Percentiles rank a stretch among this genome's conserved stretches.
These are phyloP conservation scores for Clonostachys solani DNA, from an alignment of 2,329 filamentous ascomycete genomes.

Conservation along the genomic window DNA sequence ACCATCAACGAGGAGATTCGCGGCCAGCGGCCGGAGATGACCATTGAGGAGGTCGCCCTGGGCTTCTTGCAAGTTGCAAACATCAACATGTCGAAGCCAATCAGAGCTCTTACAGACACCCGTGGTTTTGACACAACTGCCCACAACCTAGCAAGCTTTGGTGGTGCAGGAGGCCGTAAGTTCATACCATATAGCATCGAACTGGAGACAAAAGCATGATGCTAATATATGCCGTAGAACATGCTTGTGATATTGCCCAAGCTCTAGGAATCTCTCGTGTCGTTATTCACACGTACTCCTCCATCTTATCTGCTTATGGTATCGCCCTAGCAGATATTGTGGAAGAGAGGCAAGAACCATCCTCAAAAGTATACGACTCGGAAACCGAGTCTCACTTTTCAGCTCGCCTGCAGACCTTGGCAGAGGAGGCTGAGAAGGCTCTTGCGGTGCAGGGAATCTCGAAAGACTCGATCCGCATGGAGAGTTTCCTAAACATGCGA, in stretches of 20 bases:
- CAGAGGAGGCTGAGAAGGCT: slow-evolving; percentile 17
- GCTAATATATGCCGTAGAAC: slow-evolving; percentile 23
- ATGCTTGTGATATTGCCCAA: slow-evolving; percentile 33
- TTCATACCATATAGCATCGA: not conserved
- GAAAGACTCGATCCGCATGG: slow-evolving; percentile 32
- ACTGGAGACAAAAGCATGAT: too few relatives aligned
- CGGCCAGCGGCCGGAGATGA: slow-evolving; percentile 12
- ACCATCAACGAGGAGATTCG: slow-evolving; percentile 32
- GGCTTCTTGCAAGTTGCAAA: slow-evolving; percentile 75
- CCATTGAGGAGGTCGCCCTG: slow-evolving; percentile 43
- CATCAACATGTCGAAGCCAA: slow-evolving; percentile 72
- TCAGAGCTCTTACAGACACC: slow-evolving; percentile 54
- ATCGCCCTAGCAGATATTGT: slow-evolving; percentile 40
- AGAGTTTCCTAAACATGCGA: slow-evolving; percentile 36
- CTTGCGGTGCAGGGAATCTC: slow-evolving; percentile 30
- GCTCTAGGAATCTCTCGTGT: slow-evolving; percentile 31
- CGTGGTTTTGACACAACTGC: slow-evolving; percentile 20
- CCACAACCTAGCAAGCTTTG: slow-evolving; percentile 40
- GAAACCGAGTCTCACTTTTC: slow-evolving; percentile 7
- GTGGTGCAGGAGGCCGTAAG: slow-evolving; percentile 63
- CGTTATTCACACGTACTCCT: slow-evolving; percentile 35
- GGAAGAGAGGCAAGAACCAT: slow-evolving; percentile 26
- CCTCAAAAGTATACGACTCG: slow-evolving; percentile 11
- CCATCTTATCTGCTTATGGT: slow-evolving; percentile 36
- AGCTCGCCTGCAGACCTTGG: slow-evolving; percentile 15